These are phyloP conservation scores for Fraxinus pennsylvanica DNA, from an alignment of 257 asterid species.

Conservation along the genomic window DNA sequence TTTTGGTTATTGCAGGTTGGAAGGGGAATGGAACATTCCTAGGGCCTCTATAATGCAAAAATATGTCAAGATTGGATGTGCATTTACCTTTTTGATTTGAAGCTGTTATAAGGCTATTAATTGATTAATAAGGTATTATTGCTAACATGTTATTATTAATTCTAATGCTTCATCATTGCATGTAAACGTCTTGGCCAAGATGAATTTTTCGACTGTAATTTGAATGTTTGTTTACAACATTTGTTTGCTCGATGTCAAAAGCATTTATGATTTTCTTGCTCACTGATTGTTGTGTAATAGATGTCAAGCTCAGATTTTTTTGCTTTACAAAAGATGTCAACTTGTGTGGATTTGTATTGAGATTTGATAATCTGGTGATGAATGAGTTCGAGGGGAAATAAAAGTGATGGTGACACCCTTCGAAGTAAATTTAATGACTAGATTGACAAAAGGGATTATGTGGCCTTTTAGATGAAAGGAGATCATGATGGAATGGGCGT, in stretches of 20 bases:
- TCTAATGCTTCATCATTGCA: not conserved
- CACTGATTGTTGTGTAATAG: slow-evolving; percentile 33
- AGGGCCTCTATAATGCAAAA: slow-evolving; percentile 42
- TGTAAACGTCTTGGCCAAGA: not conserved
- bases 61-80: not conserved
- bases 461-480: slow-evolving; percentile 37
- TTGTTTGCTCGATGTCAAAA: no score
- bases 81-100: not conserved
- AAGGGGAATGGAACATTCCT: slow-evolving; percentile 65
- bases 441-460: not conserved
- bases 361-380: slow-evolving; percentile 37
- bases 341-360: not conserved
- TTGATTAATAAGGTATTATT: slow-evolving; percentile 18
- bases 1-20: slow-evolving; percentile 41
- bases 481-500: slow-evolving; percentile 15
- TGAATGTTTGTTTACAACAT: no score
- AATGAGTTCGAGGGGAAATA: slow-evolving; percentile 32
- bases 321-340: slow-evolving; percentile 27
- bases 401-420: slow-evolving; percentile 34
- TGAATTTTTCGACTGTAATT: not conserved
- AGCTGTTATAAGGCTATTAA: slow-evolving; percentile 2
- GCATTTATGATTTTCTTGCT: no score
- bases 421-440: no score
- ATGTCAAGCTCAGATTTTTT: slow-evolving; percentile 35
- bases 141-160: not conserved